These are phyloP conservation scores for Penicillium sumatraense DNA, from an alignment of 2,329 filamentous ascomycete genomes.

Conservation along the genomic window DNA sequence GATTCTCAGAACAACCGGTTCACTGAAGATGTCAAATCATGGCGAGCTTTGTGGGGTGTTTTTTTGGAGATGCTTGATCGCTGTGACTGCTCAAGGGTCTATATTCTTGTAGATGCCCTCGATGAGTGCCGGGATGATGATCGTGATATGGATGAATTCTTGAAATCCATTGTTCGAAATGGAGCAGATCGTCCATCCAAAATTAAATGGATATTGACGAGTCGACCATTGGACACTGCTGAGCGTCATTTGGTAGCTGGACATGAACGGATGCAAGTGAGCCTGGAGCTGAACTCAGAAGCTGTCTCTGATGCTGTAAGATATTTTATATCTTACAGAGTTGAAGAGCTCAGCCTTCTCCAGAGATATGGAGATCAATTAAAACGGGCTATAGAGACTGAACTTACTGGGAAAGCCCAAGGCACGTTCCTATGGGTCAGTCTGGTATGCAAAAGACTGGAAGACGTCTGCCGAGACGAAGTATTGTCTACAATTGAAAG, in stretches of 20 bases:
- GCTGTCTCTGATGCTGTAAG: constrained; percentile 22
- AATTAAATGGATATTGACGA: constrained; percentile 37
- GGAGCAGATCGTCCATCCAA: constrained; percentile 24
- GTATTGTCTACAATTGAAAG: constrained; percentile 17
- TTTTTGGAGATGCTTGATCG: constrained; percentile 28
- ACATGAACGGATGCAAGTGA: constrained; percentile 22
- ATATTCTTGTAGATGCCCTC: constrained; percentile 34
- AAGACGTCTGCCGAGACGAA: constrained; percentile 9
- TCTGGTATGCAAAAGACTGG: constrained; percentile 33
- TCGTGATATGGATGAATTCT: constrained; percentile 15
- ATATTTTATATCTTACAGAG: constrained; percentile 24
- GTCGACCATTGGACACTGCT: constrained; percentile 29
- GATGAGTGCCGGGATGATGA: constrained; percentile 30
- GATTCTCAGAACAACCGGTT: constrained; percentile 6
- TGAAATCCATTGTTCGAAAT: constrained; percentile 17
- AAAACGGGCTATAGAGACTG: constrained; percentile 4
- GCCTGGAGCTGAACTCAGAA: constrained; percentile 20
- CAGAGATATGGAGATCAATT: constrained; percentile 14
- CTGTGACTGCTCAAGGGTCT: constrained; percentile 16
- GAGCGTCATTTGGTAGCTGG: constrained; percentile 26
- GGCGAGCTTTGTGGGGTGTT: constrained; percentile 28
- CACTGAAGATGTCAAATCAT: constrained; percentile 17
- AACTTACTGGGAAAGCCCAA: constrained; percentile 20
- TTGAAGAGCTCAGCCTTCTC: constrained; percentile 21
- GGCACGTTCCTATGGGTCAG: constrained; percentile 33